These are phyloP conservation scores for Fusarium chuoi DNA, from an alignment of 2,329 filamentous ascomycete genomes.

Conservation along the genomic window DNA sequence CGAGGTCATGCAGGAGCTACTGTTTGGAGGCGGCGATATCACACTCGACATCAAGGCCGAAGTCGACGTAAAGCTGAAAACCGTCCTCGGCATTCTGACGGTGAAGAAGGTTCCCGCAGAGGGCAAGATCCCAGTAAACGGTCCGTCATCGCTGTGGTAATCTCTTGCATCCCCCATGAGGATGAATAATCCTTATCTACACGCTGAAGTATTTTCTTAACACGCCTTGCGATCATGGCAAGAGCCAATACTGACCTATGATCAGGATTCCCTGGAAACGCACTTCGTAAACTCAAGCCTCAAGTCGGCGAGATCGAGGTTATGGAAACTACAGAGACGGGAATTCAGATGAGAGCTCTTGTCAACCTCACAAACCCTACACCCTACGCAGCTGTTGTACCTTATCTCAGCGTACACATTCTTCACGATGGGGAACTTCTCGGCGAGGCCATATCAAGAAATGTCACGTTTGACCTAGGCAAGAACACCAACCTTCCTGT, in stretches of 20 bases:
- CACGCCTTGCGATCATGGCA: conserved; percentile 38
- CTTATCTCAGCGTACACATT: conserved; percentile 81
- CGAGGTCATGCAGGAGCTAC: conserved; percentile 80
- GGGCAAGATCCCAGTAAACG: conserved; percentile 90
- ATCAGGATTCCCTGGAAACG: conserved; percentile 68
- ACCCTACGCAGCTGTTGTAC: conserved; percentile 83
- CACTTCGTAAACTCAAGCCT: conserved; percentile 62
- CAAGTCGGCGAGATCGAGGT: conserved; percentile 78
- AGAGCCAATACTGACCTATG: conserved; percentile 48
- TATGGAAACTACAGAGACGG: conserved; percentile 75
- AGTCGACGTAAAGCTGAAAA: conserved; percentile 85
- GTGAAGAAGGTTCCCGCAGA: conserved; percentile 86
- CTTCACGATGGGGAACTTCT: conserved; percentile 78
- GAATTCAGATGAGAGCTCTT: conserved; percentile 74
- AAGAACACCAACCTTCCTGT: conserved; percentile 77
- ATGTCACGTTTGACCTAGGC: conserved; percentile 73
- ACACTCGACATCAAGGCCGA: conserved; percentile 78
- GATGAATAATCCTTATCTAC: conserved; percentile 39
- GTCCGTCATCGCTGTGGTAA: conserved; percentile 75
- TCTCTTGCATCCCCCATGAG: conserved; percentile 42
- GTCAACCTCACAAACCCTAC: conserved; percentile 94
- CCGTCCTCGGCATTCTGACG: conserved; percentile 81
- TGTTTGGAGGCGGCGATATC: conserved; percentile 79
- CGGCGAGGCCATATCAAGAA: conserved; percentile 75
- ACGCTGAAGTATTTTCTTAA: conserved; percentile 46